Base-by-base conservation (phyloP, 768 basidiomycete genomes). In the Tricholoma hemisulphureum region DNA sequence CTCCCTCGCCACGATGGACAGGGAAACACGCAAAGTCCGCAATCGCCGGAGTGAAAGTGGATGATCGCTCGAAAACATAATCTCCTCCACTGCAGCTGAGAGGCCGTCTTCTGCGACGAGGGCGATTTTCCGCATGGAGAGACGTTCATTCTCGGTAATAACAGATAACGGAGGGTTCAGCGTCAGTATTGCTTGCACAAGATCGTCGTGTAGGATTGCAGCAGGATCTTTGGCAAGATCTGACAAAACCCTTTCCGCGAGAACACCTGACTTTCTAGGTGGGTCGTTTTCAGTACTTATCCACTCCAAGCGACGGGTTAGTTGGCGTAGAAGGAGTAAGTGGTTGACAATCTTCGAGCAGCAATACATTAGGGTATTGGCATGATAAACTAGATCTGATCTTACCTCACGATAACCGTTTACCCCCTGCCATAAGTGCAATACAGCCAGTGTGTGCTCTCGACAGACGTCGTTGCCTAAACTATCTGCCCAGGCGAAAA, bases 401-500 rank as follows among this genome's bases (percentile, higher is more conserved):
- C 73, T 43, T 58, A 91, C 91, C 76, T 91, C 86, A 43, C 85
- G 79, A 67, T 92, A 93, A 7, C 88, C 89, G 26, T 87, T 82
- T 23, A 83, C 72, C 24, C 72, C 73, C 71, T 89, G 87, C 87
- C 87, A 89, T 21, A 88, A 56, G 5, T 81, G 78, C 53, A 92
- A 58, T 14, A 91, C 76, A 6, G 80, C 83, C 7, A 92, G 71
- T 1, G 82, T 77, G 48, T 85, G 80, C 63, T 89, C 86, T 10
- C 87, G 80, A 64, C 87, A 88, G 11, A 71, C 71, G 56, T 83
- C 80, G 55, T 85, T 81, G 1, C 86, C 86, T 18, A 89, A 73
- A 67, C 88, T 89, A 63, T 92, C 91, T 11, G 90, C 83, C 87
- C 89, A 93, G 3, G 88, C 87, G 65, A 86, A 87, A 31, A 88